A percentile compares a stretch with the other conserved stretches of the same genome.
Conservation (phyloP, 179 eudicot genomes). For the Heliamphora pulchella region DNA sequence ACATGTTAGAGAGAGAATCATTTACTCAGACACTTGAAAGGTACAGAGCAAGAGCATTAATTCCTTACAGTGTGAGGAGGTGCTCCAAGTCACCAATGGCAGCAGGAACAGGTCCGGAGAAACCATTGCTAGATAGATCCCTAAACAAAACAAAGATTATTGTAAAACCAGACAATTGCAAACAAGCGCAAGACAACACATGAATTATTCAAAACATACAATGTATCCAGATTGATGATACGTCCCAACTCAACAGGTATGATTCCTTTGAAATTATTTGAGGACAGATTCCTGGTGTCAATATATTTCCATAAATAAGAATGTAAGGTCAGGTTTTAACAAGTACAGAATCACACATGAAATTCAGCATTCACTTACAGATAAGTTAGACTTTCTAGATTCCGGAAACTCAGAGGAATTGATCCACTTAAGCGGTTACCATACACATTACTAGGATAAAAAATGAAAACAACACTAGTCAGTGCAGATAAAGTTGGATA, state of each 20-base stretch:
- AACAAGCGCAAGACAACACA: neutral
- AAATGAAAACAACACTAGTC: neutral
- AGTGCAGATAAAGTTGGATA: neutral
- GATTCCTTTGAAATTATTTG: slow-evolving; percentile 45
- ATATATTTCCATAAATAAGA: neutral
- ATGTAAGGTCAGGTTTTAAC: neutral
- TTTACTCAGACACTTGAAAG: neutral
- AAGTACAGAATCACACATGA: neutral
- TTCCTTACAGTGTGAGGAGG: slow-evolving; percentile 44
- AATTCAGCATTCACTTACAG: slow-evolving; percentile 33
- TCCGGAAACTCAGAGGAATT: slow-evolving; percentile 44
- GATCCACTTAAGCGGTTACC: slow-evolving; percentile 53
- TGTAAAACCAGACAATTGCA: neutral
- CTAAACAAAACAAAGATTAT: slow-evolving; percentile 14
- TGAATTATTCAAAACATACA: slow-evolving; percentile 25
- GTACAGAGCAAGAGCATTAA: neutral
- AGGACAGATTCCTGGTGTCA: slow-evolving; percentile 45
- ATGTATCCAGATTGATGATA: slow-evolving; percentile 50
- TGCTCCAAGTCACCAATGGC: slow-evolving; percentile 48
- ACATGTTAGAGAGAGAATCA: neutral
- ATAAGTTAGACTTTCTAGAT: slow-evolving; percentile 58
- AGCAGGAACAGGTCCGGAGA: slow-evolving; percentile 41
- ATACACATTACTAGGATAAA: slow-evolving; percentile 39
- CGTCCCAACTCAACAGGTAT: slow-evolving; percentile 55
- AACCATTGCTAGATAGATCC: slow-evolving; percentile 47